Evolutionary conservation across 768 basidiomycete genomes (phyloP).

Genomic region (Daedaleopsis sinensis): DNA sequence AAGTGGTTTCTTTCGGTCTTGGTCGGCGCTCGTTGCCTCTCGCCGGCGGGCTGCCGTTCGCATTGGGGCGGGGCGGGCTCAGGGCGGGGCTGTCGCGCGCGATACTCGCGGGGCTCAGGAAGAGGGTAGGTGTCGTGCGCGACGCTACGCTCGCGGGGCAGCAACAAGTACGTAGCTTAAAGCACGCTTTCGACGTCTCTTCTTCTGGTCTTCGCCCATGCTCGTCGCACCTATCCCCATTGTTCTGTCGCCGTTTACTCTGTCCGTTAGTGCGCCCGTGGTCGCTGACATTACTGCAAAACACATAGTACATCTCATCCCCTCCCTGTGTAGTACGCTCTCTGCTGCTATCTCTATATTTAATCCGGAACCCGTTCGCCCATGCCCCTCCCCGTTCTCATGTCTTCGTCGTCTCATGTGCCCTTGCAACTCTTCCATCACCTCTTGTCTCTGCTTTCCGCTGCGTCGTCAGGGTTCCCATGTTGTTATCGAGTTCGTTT

Average conservation of each 20-base stretch:
- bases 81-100: no score
- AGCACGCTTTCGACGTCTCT: no score
- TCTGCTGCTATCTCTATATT: constrained; percentile 23
- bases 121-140: no score
- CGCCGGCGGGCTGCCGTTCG: no score
- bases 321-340: constrained; percentile 18
- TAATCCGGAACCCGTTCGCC: constrained; percentile 3
- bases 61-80: no score
- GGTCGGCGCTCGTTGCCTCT: no score
- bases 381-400: background rate
- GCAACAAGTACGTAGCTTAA: no score
- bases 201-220: no score
- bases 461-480: background rate
- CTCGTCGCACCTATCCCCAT: background rate
- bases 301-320: background rate
- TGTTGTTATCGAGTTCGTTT: background rate
- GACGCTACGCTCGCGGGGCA: no score
- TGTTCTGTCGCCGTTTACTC: background rate
- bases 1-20: constrained; percentile 4
- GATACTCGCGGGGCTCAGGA: no score
- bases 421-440: background rate
- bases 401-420: background rate
- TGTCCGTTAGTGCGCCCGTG: background rate
- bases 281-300: background rate
- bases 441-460: background rate